Conservation (phyloP, 306 rosid species). For the Astragalus glycyphyllos region DNA sequence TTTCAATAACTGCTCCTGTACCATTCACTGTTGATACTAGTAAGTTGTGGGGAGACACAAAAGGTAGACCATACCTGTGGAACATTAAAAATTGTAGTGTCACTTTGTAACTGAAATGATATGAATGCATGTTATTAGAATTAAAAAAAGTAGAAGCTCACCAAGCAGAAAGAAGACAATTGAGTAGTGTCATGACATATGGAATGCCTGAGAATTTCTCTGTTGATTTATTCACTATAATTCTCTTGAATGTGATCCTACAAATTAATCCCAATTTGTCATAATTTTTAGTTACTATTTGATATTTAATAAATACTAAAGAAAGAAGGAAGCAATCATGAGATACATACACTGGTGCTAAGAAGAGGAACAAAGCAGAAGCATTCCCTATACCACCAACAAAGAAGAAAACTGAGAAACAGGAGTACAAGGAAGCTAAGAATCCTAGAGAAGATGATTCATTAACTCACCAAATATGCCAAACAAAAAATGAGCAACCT, state of each 20-base stretch:
- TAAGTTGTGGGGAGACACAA: slow-evolving; percentile 82
- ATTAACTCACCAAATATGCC: slow-evolving; percentile 79
- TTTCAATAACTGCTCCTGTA: slow-evolving; percentile 71
- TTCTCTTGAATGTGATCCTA: slow-evolving; percentile 88
- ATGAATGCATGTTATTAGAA: too few relatives aligned
- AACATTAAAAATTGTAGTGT: background rate
- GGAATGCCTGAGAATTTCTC: slow-evolving; percentile 94
- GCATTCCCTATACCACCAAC: slow-evolving; percentile 65
- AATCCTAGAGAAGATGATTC: background rate
- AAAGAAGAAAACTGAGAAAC: slow-evolving; percentile 25
- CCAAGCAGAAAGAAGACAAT: slow-evolving; percentile 94
- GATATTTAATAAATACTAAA: background rate
- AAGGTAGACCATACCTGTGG: slow-evolving; percentile 87
- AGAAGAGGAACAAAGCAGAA: slow-evolving; percentile 90
- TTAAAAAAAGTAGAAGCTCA: slow-evolving; percentile 29
- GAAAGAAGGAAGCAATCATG: background rate
- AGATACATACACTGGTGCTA: slow-evolving; percentile 74
- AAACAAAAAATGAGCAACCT: slow-evolving; percentile 64
- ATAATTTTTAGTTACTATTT: background rate
- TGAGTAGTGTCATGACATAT: slow-evolving; percentile 84
- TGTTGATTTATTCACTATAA: slow-evolving; percentile 59
- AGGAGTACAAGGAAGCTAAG: slow-evolving; percentile 7
- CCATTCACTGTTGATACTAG: slow-evolving; percentile 83
- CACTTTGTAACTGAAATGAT: too few relatives aligned
- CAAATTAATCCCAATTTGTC: slow-evolving; percentile 5